These are phyloP conservation scores for Gamarada debralockiae DNA, from an alignment of 495 filamentous ascomycete species.

Conservation along the genomic window DNA sequence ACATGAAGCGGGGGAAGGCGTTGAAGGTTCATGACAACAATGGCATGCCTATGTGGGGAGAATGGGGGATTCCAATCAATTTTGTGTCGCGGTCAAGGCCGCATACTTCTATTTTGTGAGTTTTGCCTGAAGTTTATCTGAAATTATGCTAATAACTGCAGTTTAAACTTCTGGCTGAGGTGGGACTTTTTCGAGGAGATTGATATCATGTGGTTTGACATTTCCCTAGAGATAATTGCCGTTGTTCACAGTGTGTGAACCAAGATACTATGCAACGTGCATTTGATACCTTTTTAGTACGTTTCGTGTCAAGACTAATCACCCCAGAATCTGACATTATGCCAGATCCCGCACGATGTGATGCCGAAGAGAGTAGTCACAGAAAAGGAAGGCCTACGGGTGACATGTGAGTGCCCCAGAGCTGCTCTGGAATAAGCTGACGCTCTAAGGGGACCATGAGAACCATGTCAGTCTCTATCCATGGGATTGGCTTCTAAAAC, in stretches of 20 bases:
- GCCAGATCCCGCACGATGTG: slow-evolving; percentile 54
- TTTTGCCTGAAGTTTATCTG: not conserved
- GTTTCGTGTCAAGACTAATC: slow-evolving; percentile 7
- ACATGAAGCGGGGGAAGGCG: not conserved
- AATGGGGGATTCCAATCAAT: not conserved
- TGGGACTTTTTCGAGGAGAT: not conserved
- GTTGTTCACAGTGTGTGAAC: slow-evolving; percentile 69
- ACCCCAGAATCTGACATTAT: slow-evolving; percentile 16
- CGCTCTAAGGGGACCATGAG: slow-evolving; percentile 45
- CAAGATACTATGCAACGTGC: slow-evolving; percentile 72
- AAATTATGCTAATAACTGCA: slow-evolving; percentile 2
- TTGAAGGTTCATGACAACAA: not conserved
- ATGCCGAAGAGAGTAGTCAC: slow-evolving; percentile 12
- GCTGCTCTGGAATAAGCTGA: not conserved
- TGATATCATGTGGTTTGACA: slow-evolving; percentile 1
- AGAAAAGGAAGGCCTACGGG: slow-evolving; percentile 18
- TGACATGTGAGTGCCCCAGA: slow-evolving; percentile 19
- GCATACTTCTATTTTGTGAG: slow-evolving; percentile 2
- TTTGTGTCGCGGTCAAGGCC: not conserved
- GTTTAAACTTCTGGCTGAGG: slow-evolving; percentile 21
- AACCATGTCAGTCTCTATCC: slow-evolving; percentile 52
- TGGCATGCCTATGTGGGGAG: slow-evolving; percentile 4
- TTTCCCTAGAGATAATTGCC: slow-evolving; percentile 66
- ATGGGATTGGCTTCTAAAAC: slow-evolving; percentile 46
- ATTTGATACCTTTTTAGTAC: slow-evolving; percentile 66